A percentile compares a stretch with the other conserved stretches of the same genome.
phyloP scores from a whole-genome alignment of 768 basidiomycete genomes.

The Auricularia sp. region DNA sequence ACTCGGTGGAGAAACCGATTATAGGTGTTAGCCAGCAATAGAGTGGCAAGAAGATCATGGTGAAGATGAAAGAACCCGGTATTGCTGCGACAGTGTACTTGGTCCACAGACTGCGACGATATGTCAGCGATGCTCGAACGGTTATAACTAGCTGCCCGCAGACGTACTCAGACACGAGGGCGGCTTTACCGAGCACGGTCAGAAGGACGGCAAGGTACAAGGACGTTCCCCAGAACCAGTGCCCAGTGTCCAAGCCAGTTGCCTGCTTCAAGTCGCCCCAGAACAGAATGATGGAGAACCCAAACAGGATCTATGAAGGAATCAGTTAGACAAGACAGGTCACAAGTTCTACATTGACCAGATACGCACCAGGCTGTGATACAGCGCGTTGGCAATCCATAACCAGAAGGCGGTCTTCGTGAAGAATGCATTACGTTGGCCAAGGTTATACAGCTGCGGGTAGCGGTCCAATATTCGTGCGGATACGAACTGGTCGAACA shows the following conservation, averaged over 20 bases:
- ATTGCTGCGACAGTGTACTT: constrained; percentile 92
- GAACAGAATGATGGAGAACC: constrained; percentile 81
- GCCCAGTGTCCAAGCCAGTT: constrained; percentile 75
- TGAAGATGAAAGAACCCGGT: constrained; percentile 91
- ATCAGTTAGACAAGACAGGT: constrained; percentile 1
- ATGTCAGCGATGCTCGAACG: not conserved
- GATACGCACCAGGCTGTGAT: constrained; percentile 69
- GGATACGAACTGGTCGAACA: constrained; percentile 98
- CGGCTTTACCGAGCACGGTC: constrained; percentile 95
- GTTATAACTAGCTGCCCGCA: not conserved
- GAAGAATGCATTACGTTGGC: constrained; percentile 91
- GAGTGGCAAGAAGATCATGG: constrained; percentile 89
- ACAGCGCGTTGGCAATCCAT: constrained; percentile 82
- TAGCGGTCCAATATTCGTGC: constrained; percentile 94
- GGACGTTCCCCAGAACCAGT: constrained; percentile 98
- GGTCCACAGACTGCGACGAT: constrained; percentile 76
- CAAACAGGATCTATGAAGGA: constrained; percentile 59
- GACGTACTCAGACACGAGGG: constrained; percentile 90
- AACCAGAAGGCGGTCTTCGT: constrained; percentile 85
- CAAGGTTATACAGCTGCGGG: constrained; percentile 89
- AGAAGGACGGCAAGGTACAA: constrained; percentile 89
- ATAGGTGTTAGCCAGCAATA: constrained; percentile 82
- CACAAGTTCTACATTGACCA: not conserved
- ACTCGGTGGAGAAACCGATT: constrained; percentile 77
- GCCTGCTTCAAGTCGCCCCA: constrained; percentile 84